These are phyloP conservation scores for Colletotrichum sp. DNA, from an alignment of 2,329 filamentous ascomycete genomes.

Conservation along the genomic window DNA sequence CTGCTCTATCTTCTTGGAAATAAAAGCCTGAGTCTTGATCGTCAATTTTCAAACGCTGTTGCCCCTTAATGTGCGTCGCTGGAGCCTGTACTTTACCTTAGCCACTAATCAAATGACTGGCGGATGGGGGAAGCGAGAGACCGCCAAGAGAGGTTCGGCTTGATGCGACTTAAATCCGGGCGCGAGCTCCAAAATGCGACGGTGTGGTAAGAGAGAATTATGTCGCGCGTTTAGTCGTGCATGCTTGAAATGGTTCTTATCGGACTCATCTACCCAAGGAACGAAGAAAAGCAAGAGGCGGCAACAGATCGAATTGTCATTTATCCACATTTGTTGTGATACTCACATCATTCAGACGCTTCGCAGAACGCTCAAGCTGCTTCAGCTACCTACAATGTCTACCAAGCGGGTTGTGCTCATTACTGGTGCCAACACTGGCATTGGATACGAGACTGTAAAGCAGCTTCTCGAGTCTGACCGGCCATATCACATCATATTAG, in stretches of 20 bases:
- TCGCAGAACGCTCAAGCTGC: not conserved
- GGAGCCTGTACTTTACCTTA: not conserved
- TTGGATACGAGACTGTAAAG: conserved; percentile 64
- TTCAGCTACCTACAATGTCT: not conserved
- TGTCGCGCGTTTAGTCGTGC: not conserved
- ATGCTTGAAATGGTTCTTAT: not conserved
- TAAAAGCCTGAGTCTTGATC: not conserved
- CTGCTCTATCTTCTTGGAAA: not conserved
- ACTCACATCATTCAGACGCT: not conserved
- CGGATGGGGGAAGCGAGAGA: not conserved
- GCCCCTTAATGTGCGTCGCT: not conserved
- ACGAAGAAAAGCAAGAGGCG: not conserved
- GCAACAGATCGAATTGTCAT: not conserved
- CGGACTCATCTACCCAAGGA: not conserved
- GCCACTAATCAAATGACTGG: not conserved
- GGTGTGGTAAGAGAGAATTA: not conserved
- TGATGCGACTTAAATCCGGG: not conserved
- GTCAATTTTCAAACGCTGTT: not conserved
- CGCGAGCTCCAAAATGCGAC: not conserved
- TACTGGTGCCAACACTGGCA: conserved; percentile 66
- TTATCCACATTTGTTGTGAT: not conserved
- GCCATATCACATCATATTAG: conserved; percentile 62
- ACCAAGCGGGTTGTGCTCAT: conserved; percentile 52
- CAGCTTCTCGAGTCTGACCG: conserved; percentile 52
- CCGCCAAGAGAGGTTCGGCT: not conserved